These are phyloP conservation scores for Yueomyces sinensis DNA, from an alignment of 805 yeast species.

Conservation along the genomic window DNA sequence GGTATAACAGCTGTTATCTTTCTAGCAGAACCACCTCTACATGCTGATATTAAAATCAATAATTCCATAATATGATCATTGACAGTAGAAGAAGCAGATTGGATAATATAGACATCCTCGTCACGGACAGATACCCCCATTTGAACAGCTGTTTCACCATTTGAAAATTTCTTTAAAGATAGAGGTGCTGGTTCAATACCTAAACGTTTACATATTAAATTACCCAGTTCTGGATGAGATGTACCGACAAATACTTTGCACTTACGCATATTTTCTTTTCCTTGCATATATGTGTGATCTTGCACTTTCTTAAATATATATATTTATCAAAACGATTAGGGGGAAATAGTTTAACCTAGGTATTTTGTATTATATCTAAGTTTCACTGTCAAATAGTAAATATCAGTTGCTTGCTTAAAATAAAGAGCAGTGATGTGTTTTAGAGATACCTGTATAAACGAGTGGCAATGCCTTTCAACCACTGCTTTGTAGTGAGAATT, in stretches of 20 bases:
- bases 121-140: slow-evolving; percentile 92
- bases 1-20: slow-evolving; percentile 94
- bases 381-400: no score
- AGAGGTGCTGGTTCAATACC: slow-evolving; percentile 94
- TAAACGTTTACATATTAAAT: slow-evolving; percentile 74
- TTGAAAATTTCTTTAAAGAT: slow-evolving; percentile 80
- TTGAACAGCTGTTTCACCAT: slow-evolving; percentile 95
- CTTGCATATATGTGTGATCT: no score
- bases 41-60: slow-evolving; percentile 83
- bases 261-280: slow-evolving; percentile 76
- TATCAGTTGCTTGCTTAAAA: no score
- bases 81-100: slow-evolving; percentile 73
- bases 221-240: slow-evolving; percentile 91
- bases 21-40: slow-evolving; percentile 97
- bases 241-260: slow-evolving; percentile 94
- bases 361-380: no score
- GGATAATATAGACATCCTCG: slow-evolving; percentile 90
- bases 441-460: no score
- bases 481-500: no score
- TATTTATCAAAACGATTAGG: no score
- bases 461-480: no score
- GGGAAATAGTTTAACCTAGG: no score
- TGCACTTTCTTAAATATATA: no score
- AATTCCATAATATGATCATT: slow-evolving; percentile 96
- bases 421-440: no score